These are phyloP conservation scores for Oidiodendron maius DNA, from an alignment of 495 filamentous ascomycete genomes.

Conservation along the genomic window DNA sequence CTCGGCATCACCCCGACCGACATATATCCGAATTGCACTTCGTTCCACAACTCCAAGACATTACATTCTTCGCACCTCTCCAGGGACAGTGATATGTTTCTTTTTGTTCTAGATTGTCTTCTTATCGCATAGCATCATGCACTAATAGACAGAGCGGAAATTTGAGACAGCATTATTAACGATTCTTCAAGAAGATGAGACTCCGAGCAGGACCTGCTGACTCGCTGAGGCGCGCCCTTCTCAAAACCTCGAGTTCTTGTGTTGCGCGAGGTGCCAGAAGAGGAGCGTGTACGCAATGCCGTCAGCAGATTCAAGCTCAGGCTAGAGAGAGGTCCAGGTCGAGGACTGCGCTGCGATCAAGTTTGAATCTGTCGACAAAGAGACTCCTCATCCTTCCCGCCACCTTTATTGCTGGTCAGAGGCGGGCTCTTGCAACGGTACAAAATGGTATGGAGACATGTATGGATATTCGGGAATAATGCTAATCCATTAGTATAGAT, in stretches of 20 bases:
- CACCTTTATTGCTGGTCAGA: conserved; percentile 19
- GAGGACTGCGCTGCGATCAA: neutral
- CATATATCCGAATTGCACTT: too few species aligned
- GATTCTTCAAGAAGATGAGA: conserved; percentile 9
- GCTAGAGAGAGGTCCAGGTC: neutral
- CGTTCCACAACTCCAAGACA: too few species aligned
- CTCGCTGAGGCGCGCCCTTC: neutral
- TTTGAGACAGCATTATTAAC: conserved; percentile 4
- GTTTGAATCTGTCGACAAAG: neutral
- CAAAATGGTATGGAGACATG: conserved; percentile 16
- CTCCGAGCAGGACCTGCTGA: conserved; percentile 2
- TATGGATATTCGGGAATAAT: neutral
- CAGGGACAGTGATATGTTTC: neutral
- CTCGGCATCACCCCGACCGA: too few species aligned
- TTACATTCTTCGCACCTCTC: neutral
- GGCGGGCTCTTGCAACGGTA: conserved; percentile 19
- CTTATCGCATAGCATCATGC: conserved; percentile 12
- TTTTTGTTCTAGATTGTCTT: neutral
- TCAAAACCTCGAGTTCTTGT: neutral
- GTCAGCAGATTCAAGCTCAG: conserved; percentile 3
- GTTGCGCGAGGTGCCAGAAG: neutral
- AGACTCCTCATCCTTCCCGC: conserved; percentile 6
- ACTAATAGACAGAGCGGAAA: conserved; percentile 4
- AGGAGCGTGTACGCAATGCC: conserved; percentile 13
- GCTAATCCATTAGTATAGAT: conserved; percentile 2